These are phyloP conservation scores for Phytopythium vexans DNA, from an alignment of 352 stramenopile species.

Conservation along the genomic window DNA sequence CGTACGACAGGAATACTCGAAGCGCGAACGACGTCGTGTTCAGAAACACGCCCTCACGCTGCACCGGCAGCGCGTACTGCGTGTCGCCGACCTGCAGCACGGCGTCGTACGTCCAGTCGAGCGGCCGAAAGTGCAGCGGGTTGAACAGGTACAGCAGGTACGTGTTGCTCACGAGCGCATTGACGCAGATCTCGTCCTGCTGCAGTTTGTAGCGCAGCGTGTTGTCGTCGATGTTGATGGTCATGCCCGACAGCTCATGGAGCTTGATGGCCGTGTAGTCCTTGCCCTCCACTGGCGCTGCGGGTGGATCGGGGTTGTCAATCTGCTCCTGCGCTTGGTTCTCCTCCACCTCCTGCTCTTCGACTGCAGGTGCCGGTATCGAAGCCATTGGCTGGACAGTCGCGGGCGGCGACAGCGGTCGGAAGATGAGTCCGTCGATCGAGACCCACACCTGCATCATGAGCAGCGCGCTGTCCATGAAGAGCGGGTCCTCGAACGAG, in stretches of 20 bases:
- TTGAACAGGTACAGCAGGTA: constrained; percentile 90
- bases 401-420: constrained; percentile 59
- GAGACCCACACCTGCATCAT: constrained; percentile 89
- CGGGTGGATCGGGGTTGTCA: constrained; percentile 3
- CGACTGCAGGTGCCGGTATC: not conserved
- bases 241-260: constrained; percentile 84
- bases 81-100: constrained; percentile 53
- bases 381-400: constrained; percentile 33
- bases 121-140: constrained; percentile 68
- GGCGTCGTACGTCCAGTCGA: constrained; percentile 81
- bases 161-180: constrained; percentile 81
- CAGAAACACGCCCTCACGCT: constrained; percentile 80
- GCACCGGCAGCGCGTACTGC: constrained; percentile 44
- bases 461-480: constrained; percentile 60
- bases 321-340: constrained; percentile 3
- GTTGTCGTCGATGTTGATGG: constrained; percentile 83
- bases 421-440: constrained; percentile 79
- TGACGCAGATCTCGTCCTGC: constrained; percentile 61
- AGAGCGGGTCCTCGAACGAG: constrained; percentile 38
- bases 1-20: constrained; percentile 83
- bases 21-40: constrained; percentile 70
- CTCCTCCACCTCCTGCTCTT: not conserved
- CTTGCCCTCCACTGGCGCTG: not conserved
- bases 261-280: constrained; percentile 53
- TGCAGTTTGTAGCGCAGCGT: constrained; percentile 71